Percentiles rank a stretch among this genome's conserved stretches.
Conservation (phyloP, 73 alveolate genomes). For the Tetrahymena borealis region DNA sequence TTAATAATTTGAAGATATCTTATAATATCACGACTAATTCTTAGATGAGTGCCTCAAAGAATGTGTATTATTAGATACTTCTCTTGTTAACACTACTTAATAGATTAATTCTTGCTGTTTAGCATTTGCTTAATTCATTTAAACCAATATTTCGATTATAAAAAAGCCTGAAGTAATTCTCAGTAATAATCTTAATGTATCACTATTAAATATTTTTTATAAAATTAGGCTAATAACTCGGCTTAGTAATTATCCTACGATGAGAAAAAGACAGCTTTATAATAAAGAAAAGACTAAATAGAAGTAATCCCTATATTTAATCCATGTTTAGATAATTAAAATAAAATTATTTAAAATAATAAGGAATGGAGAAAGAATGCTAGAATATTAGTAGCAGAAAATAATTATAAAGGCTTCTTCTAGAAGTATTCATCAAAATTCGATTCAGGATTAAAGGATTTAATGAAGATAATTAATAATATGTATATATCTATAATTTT, state of each 20-base stretch:
- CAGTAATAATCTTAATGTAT: background rate
- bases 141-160: background rate
- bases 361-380: background rate
- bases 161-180: background rate
- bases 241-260: background rate
- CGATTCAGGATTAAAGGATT: background rate
- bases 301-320: background rate
- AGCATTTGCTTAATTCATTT: background rate
- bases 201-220: background rate
- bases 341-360: background rate
- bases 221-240: background rate
- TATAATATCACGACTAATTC: slow-evolving; percentile 77
- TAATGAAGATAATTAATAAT: background rate
- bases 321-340: background rate
- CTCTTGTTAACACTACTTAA: background rate
- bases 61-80: slow-evolving; percentile 15
- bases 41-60: slow-evolving; percentile 86
- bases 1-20: slow-evolving; percentile 85
- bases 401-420: background rate
- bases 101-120: background rate
- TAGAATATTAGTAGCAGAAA: background rate
- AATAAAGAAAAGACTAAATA: background rate
- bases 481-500: background rate
- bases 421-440: background rate
- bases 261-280: background rate